Evolutionary conservation across 495 filamentous ascomycete genomes (phyloP), one percentile per base, ranked within the genome.

Genomic region (Articulospora tetracladia): DNA sequence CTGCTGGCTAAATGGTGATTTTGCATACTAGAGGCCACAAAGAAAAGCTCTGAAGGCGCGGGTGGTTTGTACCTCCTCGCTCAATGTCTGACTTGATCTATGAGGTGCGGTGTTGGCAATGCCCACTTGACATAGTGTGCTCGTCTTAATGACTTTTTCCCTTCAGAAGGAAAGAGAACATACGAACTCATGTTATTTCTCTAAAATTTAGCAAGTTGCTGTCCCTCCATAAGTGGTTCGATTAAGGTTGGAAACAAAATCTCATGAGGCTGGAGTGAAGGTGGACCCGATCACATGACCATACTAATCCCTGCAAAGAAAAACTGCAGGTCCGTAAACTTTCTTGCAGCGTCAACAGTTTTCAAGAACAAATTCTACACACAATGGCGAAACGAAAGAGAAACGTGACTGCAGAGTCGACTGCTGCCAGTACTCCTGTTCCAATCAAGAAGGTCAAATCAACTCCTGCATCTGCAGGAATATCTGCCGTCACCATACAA

Each of bases 301-400:
- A 25, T 2, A 25, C 2, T 24, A n/a, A 50, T 50, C 4, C 47
- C 47, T 7, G 8, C 47, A 17, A 50, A 50, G 25, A 50, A 50
- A 27, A 25, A 25, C n/a, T 27, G 20, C 10, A 39, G 34, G 10
- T 39, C n/a, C 34, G n/a, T 8, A 17, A 24, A 50, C 23, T 50
- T 50, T 50, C n/a, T 39, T n/a, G 10, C 34, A 39, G 34, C 10
- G n/a, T n/a, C n/a, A n/a, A n/a, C n/a, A 39, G 25, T 50, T 13
- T 50, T 6, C 47, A 50, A 25, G 30, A 1, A 13, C 25, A 61
- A 28, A 44, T 20, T 49, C 44, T 17, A 34, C 53, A 60, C 22
- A 57, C 55, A 50, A 93, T 93, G 89, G 84, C 74, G 25, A 94
- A 93, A 71, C 81, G 90, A 73, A 93, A 93, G 79, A 83, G 88